These are phyloP conservation scores for Aspergillus caelatus DNA, from an alignment of 2,329 filamentous ascomycete genomes.

Conservation along the genomic window DNA sequence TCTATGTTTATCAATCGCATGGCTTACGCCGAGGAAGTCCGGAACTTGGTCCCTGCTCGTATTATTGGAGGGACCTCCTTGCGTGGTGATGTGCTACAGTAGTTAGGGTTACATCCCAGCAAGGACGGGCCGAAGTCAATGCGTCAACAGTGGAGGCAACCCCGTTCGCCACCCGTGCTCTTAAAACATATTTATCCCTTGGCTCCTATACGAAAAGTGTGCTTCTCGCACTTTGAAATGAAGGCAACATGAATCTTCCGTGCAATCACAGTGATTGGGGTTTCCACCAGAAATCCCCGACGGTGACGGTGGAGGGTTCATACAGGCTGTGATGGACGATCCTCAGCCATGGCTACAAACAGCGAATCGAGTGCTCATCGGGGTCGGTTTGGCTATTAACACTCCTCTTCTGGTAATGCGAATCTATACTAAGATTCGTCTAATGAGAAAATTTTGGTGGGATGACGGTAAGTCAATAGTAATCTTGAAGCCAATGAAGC, in stretches of 20 bases:
- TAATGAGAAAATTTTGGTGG: constrained; percentile 23
- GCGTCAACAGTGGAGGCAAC: background rate
- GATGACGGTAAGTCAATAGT: constrained; percentile 16
- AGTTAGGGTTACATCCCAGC: background rate
- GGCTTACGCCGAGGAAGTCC: background rate
- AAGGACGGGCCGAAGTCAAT: background rate
- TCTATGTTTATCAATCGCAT: background rate
- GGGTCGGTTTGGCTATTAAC: constrained; percentile 4
- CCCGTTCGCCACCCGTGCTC: background rate
- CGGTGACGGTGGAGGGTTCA: background rate
- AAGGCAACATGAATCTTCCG: background rate
- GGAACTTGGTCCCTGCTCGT: background rate
- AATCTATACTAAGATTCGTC: constrained; percentile 15
- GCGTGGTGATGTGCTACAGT: background rate
- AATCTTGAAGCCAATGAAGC: background rate
- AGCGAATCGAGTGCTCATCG: background rate
- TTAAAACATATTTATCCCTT: background rate
- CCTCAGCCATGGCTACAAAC: background rate
- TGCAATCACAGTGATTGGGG: background rate
- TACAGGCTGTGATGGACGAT: background rate
- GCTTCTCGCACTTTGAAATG: background rate
- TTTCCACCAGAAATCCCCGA: background rate
- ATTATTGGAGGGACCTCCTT: background rate
- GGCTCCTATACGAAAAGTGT: background rate
- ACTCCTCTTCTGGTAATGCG: constrained; percentile 9